Evolutionary conservation across 2,329 filamentous ascomycete genomes (phyloP), one percentile per base, ranked within the genome.

Genomic region (Juglanconis sp.): DNA sequence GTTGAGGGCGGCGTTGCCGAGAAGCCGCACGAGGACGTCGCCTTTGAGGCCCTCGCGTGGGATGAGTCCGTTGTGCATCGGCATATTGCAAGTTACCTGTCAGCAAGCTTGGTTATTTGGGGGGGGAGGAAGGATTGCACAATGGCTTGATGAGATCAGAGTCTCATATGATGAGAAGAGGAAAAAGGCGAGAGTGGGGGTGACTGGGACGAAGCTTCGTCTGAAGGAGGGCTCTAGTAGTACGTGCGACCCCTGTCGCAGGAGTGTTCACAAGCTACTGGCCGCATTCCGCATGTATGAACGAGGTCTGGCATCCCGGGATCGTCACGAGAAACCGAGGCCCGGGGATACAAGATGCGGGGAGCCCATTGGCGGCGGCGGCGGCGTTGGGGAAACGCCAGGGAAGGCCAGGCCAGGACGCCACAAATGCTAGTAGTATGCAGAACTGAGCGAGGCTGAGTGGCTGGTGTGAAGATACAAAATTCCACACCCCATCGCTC

Each of bases 1-100:
- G 68, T 89, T 89, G 61, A 91, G 75, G 6, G 81, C 77, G 0
- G 87, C 91, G 57, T 77, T 77, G 64, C 82, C 80, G 65, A 91
- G 69, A 46, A 88, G 68, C 44, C 78, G 78, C 40, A 81, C 73
- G 61, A 90, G 64, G 11, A 86, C 83, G 68, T 90, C 88, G 61
- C 78, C 77, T 40, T 80, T 84, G 68, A 89, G 80, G 51, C 81
- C 82, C 73, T 85, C 82, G 61, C 82, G 81, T 17, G 82, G 82
- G 36, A 84, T 70, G 65, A 81, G 72, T 63, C 81, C 80, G 56
- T 79, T 77, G 70, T 82, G 79, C 68, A 83, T 72, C 46, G 75
- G 78, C 77, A 78, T 80, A 4, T 38, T 65, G 64, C 52, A 24
- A 38, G 44, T 47, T 42, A 42, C 6, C 38, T 42, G 6, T 42